phyloP scores from a whole-genome alignment of 176 grass and related monocot genomes.

The Ensete ventricosum region DNA sequence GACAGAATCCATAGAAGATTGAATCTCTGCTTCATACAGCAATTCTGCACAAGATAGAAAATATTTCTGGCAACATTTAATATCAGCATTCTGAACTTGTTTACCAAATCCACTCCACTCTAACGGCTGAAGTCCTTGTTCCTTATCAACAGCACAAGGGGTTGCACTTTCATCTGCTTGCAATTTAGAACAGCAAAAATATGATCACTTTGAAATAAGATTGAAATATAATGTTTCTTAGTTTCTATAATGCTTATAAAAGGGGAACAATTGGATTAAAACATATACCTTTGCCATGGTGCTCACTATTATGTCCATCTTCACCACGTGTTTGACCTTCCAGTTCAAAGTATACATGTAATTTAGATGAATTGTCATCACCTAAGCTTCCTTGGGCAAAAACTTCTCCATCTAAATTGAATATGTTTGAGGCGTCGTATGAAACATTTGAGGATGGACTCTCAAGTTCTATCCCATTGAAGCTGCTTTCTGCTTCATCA shows the following conservation, averaged over 20 bases:
- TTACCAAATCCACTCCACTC: too few relatives aligned
- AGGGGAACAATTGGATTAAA: not conserved
- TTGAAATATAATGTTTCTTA: not conserved
- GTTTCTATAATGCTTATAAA: not conserved
- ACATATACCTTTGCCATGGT: not conserved
- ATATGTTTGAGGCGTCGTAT: not conserved
- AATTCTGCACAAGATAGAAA: not conserved
- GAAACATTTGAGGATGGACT: conserved; percentile 15
- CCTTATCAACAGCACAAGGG: too few relatives aligned
- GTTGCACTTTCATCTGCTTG: too few relatives aligned
- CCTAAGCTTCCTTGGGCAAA: conserved; percentile 21
- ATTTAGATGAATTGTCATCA: conserved; percentile 12
- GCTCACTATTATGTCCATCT: not conserved
- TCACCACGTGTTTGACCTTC: not conserved
- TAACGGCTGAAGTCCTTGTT: too few relatives aligned
- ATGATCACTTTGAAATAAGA: too few relatives aligned
- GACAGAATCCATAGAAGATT: not conserved
- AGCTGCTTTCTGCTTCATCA: conserved; percentile 80
- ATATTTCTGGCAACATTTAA: not conserved
- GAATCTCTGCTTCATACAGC: not conserved
- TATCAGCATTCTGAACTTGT: not conserved
- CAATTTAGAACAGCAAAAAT: too few relatives aligned
- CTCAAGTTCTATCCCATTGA: conserved; percentile 25
- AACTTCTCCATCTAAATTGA: conserved; percentile 9
- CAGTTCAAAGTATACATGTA: not conserved